Base-by-base conservation (phyloP, 2,329 filamentous ascomycete species). In the Fusarium irregulare region DNA sequence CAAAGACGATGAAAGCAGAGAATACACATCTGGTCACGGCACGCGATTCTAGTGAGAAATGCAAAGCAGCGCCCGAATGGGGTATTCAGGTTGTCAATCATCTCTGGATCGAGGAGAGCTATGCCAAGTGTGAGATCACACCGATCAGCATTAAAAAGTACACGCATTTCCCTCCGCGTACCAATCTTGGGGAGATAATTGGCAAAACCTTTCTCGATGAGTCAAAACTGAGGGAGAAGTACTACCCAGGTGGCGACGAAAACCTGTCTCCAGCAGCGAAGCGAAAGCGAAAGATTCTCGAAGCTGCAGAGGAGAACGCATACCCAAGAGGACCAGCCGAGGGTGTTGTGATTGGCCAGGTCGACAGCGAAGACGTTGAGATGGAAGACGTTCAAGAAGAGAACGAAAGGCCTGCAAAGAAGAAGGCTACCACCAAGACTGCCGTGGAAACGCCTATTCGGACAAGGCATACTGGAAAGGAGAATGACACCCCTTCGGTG, bases 11-110 rank as follows among this genome's bases (percentile, higher is more conserved):
- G 89, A 97, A 93, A 79, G 89, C 92, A 71, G 94, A 98, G 67
- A 98, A 99, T 78, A 98, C 94, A 0, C 96, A 99, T 81, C 87
- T 99, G 1, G 91, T 99, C 75, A 97, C 95, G 1, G 96, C 96
- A 7, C 92, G 97, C 73, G 89, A 91, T 62, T 89, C 89, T 60
- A 97, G 95, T 76, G 96, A 98, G 77, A 99, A 99, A 80, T 98
- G 93, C 78, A 90, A 92, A 40, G 96, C 96, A 2, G 96, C 96
- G 0, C 88, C 89, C 66, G 96, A 98, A 80, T 99, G 96, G 96
- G 91, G 92, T 56, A 91, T 98, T 57, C 84, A 93, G 60, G 91
- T 97, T 74, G 84, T 97, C 74, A 99, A 98, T 78, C 96, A 99
- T 78, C 85, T 99, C 1, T 99, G 96, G 96, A 87, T 99, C 47